Evolutionary conservation across 225 moss, liverwort and hornwort species (phyloP).

Genomic region (Bryoerythrophyllum caledonicum): DNA sequence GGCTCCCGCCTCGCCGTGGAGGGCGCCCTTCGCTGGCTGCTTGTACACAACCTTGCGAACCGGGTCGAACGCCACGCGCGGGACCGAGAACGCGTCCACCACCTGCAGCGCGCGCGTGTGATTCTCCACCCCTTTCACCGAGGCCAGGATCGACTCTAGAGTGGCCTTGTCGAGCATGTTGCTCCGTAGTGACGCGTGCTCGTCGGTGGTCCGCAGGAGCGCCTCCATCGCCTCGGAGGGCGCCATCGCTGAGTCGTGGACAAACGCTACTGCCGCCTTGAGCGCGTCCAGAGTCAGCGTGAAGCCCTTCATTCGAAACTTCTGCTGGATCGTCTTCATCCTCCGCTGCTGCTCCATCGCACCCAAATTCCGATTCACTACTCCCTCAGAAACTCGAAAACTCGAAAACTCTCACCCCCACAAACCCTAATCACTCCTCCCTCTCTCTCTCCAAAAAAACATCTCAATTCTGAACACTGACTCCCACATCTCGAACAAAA

Average conservation of each 20-base stretch:
- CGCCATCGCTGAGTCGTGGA: conserved; percentile 46
- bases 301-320: conserved; percentile 87
- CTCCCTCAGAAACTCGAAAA: background rate
- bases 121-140: conserved; percentile 56
- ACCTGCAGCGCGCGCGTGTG: conserved; percentile 46
- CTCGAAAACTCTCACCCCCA: too few species aligned
- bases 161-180: conserved; percentile 74
- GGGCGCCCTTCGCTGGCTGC: conserved; percentile 43
- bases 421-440: background rate
- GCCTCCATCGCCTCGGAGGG: conserved; percentile 56
- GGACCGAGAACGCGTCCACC: conserved; percentile 69
- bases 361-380: too few species aligned
- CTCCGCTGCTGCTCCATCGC: conserved; percentile 69
- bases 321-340: conserved; percentile 94
- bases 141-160: conserved; percentile 55
- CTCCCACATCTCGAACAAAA: background rate
- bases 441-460: background rate
- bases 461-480: too few species aligned
- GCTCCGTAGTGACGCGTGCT: conserved; percentile 65
- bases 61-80: conserved; percentile 72
- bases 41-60: conserved; percentile 75
- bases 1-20: conserved; percentile 77
- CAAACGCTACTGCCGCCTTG: conserved; percentile 61
- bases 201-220: conserved; percentile 67
- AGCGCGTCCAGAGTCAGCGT: conserved; percentile 81